Evolutionary conservation across 768 basidiomycete species (phyloP), one percentile per base, ranked within the genome.

Genomic region (Gloeopeniophorella convolvens): DNA sequence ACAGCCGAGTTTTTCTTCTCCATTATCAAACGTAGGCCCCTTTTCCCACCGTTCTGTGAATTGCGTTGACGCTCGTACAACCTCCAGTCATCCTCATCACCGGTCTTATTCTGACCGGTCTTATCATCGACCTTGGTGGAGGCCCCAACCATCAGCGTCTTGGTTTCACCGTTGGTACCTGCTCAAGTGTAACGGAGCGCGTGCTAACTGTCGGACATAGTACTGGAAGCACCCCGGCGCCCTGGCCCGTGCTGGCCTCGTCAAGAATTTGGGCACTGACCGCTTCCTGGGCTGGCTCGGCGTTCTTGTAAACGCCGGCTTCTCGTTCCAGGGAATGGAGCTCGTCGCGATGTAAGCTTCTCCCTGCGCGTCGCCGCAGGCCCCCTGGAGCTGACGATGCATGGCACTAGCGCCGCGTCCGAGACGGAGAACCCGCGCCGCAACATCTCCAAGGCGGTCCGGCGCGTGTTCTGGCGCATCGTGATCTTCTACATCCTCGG

Each of bases 321-420:
- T 87, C 73, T 86, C 86, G 5, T 84, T 81, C 70, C 79, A 85
- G 59, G 85, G 81, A 32, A 79, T 88, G 71, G 87, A 90, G 61
- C 67, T 85, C 34, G 80, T 89, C 32, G 79, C 80, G 23, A 76
- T 85, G 81, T 80, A 56, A 52, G 73, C 62, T 26, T 6, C 36
- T 44, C 13, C 13, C 30, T 4, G 15, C 27, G 4, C 0, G 11
- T 51, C 15, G 2, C 20, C 16, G 20, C 20, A 43, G 20, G 8
- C 5, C 20, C 4, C 24, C 39, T 18, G 37, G 40, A 32, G 11
- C 21, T 40, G 28, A 37, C 11, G 5, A 40, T 16, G 13, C 4
- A 32, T 50, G 41, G n/a, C 18, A 56, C 35, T 45, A 83, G 83
- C 48, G 78, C 84, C 23, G 86, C 85, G 15, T 85, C 82, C 0